Evolutionary conservation across 768 basidiomycete species (phyloP).

Genomic region (Serendipita indica): DNA sequence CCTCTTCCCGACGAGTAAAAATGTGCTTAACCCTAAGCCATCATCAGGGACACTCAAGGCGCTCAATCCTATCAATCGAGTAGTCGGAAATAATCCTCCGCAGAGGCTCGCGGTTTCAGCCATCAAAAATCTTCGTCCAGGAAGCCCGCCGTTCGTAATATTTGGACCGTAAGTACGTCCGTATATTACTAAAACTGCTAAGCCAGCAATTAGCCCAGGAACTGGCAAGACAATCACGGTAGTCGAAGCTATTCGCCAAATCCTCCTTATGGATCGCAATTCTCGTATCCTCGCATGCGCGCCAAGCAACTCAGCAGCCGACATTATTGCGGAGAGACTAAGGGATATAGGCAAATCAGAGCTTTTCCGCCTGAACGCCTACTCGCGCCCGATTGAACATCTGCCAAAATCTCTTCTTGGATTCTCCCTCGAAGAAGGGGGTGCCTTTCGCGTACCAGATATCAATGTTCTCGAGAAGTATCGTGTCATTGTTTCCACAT

Average conservation of each 20-base stretch:
- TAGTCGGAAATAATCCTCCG: conserved; percentile 32
- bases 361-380: conserved; percentile 41
- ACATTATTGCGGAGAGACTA: conserved; percentile 38
- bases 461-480: conserved; percentile 28
- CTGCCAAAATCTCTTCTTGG: conserved; percentile 27
- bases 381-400: conserved; percentile 26
- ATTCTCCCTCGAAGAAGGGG: conserved; percentile 26
- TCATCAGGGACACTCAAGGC: conserved; percentile 13
- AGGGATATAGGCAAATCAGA: conserved; percentile 18
- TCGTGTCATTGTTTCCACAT: conserved; percentile 43
- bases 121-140: conserved; percentile 30
- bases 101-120: conserved; percentile 37
- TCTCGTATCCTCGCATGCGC: conserved; percentile 46
- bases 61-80: conserved; percentile 24
- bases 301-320: conserved; percentile 54
- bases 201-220: conserved; percentile 32
- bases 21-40: conserved; percentile 18
- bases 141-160: conserved; percentile 40
- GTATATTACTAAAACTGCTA: neutral
- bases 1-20: conserved; percentile 31
- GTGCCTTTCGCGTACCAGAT: conserved; percentile 34
- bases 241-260: conserved; percentile 46
- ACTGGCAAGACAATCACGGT: conserved; percentile 57
- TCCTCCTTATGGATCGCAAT: conserved; percentile 29
- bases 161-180: conserved; percentile 41